Evolutionary conservation across 1,284 basidiomycete species (phyloP), one percentile per base, ranked within the genome.

Genomic region (Tylopilus sp.): DNA sequence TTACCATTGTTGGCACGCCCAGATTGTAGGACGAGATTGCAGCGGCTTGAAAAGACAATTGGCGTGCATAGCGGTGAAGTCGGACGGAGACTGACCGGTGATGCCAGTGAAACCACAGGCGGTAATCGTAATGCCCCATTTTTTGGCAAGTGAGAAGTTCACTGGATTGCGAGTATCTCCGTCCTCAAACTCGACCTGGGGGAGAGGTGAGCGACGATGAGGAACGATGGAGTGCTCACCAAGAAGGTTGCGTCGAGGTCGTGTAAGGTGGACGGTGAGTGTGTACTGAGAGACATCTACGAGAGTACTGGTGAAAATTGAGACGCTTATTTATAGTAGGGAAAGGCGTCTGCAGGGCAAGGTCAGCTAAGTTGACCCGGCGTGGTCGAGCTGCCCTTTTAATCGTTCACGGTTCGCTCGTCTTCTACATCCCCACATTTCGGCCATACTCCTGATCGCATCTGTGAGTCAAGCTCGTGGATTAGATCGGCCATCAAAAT

Each of bases 161-260:
- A 74, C 68, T 2, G 84, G 84, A 55, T 84, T 75, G 22, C 77
- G 72, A 2, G 69, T 60, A 47, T 83, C 82, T 11, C 59, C 66
- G n/a, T 74, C 64, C 13, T 77, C 72, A 52, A 83, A 86, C 48
- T 84, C 81, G 45, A 86, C 79, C 83, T 78, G 52, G 11, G 20
- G 28, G 15, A 7, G 33, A 20, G 7, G 43, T 61, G 33, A 63
- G 55, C 37, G 25, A 13, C 20, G 54, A 46, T 32, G 50, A 32
- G 14, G 29, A 36, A 26, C 5, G 22, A 20, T 25, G 11, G 8
- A 32, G 20, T 14, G 10, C 49, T 1, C 50, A 70, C 65, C 39
- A 66, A 36, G 26, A 63, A 5, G 20, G 52, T 43, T 36, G 39
- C 20, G 45, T 64, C 52, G 15, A 40, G n/a, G 36, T 50, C 61